These are phyloP conservation scores for Diaporthe caulivora DNA, from an alignment of 2,329 filamentous ascomycete species.

Conservation along the genomic window DNA sequence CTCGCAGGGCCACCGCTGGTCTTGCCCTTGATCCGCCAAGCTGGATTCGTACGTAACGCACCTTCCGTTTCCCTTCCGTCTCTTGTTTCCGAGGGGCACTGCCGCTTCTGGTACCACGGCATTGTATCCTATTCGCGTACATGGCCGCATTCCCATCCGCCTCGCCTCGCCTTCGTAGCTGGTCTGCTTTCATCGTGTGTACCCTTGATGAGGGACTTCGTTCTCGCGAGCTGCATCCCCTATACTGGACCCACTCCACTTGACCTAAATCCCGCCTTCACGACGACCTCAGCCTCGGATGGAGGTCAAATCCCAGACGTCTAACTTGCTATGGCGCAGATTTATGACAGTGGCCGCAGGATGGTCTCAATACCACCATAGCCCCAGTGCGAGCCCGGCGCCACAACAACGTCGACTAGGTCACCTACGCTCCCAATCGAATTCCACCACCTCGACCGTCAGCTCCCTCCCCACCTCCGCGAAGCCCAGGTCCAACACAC, in stretches of 20 bases:
- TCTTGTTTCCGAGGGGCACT: background rate
- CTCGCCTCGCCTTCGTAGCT: background rate
- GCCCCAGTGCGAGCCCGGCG: conserved; percentile 48
- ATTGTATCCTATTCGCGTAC: background rate
- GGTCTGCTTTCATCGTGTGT: background rate
- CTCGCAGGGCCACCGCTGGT: conserved; percentile 37
- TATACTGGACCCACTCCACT: conserved; percentile 24
- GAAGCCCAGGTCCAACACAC: conserved; percentile 53
- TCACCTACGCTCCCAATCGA: conserved; percentile 67
- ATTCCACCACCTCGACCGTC: conserved; percentile 57
- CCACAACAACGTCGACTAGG: conserved; percentile 53
- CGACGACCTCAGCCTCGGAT: conserved; percentile 15
- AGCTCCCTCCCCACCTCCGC: conserved; percentile 52
- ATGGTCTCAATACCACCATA: conserved; percentile 61
- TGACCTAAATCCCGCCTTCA: background rate
- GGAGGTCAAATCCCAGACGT: conserved; percentile 33
- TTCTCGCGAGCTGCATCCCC: conserved; percentile 16
- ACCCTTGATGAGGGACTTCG: background rate
- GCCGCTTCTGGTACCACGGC: background rate
- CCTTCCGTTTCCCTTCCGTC: conserved; percentile 22
- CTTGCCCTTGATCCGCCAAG: conserved; percentile 37
- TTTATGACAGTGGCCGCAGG: conserved; percentile 64
- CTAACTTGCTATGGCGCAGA: conserved; percentile 50
- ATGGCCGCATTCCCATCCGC: background rate
- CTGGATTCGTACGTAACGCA: conserved; percentile 40